phyloP scores from a whole-genome alignment of 1,139 yeast species.

The Blastobotrys aristatus region DNA sequence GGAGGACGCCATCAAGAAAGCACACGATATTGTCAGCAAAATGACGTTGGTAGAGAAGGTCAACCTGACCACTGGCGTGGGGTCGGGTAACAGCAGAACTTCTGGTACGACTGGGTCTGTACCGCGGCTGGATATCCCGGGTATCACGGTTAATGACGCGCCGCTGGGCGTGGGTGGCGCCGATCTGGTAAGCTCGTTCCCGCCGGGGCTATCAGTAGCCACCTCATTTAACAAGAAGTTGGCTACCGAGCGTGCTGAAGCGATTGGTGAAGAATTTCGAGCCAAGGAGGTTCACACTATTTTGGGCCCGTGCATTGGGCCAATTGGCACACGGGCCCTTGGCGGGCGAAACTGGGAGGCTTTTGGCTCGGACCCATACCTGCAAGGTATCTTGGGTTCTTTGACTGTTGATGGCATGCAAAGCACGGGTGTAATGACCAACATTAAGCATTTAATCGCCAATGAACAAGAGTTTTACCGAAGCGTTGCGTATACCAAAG shows the following conservation, averaged over 20 bases:
- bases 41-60: slow-evolving; percentile 57
- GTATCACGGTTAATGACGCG: slow-evolving; percentile 61
- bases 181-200: slow-evolving; percentile 53
- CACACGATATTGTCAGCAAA: slow-evolving; percentile 47
- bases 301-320: slow-evolving; percentile 60
- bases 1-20: slow-evolving; percentile 54
- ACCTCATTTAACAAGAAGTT: slow-evolving; percentile 54
- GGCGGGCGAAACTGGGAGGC: slow-evolving; percentile 68
- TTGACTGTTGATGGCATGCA: slow-evolving; percentile 54
- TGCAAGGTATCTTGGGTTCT: slow-evolving; percentile 53
- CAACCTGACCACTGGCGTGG: slow-evolving; percentile 59
- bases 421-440: slow-evolving; percentile 52
- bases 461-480: slow-evolving; percentile 50
- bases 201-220: slow-evolving; percentile 56
- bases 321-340: slow-evolving; percentile 55
- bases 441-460: slow-evolving; percentile 52
- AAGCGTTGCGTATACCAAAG: slow-evolving; percentile 5
- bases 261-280: slow-evolving; percentile 53
- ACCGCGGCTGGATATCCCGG: slow-evolving; percentile 47
- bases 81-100: slow-evolving; percentile 52
- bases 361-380: slow-evolving; percentile 59
- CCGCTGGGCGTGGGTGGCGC: slow-evolving; percentile 58
- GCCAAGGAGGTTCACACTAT: slow-evolving; percentile 54
- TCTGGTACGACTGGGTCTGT: slow-evolving; percentile 60
- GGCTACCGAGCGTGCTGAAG: slow-evolving; percentile 49